phyloP scores from a whole-genome alignment of 1,284 basidiomycete genomes.

The Schizophyllum amplum region DNA sequence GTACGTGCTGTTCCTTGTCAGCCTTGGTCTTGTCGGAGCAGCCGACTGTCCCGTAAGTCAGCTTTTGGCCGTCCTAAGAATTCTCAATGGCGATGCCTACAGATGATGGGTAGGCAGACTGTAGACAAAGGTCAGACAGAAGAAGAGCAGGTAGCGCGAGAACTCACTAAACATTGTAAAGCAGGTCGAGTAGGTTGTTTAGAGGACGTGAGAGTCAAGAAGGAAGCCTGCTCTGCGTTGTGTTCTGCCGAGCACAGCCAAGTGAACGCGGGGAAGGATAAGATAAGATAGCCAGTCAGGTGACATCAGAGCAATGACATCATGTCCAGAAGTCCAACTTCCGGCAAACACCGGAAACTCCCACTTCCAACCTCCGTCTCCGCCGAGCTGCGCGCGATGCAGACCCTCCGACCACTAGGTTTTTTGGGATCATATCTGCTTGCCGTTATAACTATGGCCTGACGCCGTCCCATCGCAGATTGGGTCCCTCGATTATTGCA shows the following conservation, averaged over 20 bases:
- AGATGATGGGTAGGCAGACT: constrained; percentile 12
- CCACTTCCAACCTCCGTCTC: neutral
- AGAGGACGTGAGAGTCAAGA: neutral
- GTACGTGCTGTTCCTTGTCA: constrained; percentile 26
- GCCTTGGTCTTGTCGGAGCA: constrained; percentile 33
- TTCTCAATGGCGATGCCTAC: constrained; percentile 5
- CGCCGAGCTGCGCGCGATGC: neutral
- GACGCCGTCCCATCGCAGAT: too few relatives aligned
- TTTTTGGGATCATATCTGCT: neutral
- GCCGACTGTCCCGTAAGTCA: constrained; percentile 26
- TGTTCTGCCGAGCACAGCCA: neutral
- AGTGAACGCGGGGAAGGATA: neutral
- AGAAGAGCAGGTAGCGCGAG: neutral
- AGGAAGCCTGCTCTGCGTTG: neutral
- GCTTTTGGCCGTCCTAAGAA: constrained; percentile 1
- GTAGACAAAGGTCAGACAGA: neutral
- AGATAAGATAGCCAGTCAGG: constrained; percentile 1
- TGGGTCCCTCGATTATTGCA: too few relatives aligned
- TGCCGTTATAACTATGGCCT: too few relatives aligned
- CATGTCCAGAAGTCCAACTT: too few relatives aligned
- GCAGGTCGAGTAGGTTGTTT: neutral
- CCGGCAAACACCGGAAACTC: neutral
- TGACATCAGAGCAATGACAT: neutral
- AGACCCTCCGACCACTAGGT: too few relatives aligned
- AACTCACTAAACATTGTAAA: constrained; percentile 11